Evolutionary conservation across 192 early-diverging fungal species (phyloP).

Genomic region (Backusella tarrabulga): DNA sequence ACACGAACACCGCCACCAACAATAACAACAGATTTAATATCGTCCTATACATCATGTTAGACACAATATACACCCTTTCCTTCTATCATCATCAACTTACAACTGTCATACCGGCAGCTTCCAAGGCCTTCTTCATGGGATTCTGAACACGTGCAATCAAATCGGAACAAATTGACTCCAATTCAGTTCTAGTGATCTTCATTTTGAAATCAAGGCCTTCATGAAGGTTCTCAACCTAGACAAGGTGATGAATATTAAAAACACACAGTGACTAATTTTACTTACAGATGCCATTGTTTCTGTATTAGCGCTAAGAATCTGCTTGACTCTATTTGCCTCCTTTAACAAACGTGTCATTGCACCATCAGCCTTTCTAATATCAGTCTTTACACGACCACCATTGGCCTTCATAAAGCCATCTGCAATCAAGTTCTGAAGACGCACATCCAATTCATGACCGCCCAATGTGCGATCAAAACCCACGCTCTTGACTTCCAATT

Average conservation of each 20-base stretch:
- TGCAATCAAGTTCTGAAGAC: constrained; percentile 78
- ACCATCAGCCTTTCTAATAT: constrained; percentile 64
- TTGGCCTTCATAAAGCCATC: constrained; percentile 64
- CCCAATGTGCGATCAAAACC: constrained; percentile 85
- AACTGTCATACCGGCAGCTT: constrained; percentile 61
- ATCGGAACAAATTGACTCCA: constrained; percentile 73
- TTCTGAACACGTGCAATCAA: constrained; percentile 64
- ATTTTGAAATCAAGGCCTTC: constrained; percentile 84
- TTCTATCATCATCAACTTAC: constrained; percentile 29
- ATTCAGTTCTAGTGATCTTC: constrained; percentile 70
- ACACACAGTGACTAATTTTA: neutral
- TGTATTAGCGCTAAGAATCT: constrained; percentile 92
- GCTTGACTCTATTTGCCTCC: constrained; percentile 95
- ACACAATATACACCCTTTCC: too few species aligned
- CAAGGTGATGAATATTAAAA: neutral
- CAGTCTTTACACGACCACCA: constrained; percentile 45
- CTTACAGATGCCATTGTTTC: constrained; percentile 79
- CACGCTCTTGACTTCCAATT: constrained; percentile 79
- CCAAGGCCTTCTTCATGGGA: constrained; percentile 75
- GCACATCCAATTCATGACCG: constrained; percentile 83
- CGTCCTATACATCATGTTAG: constrained; percentile 31
- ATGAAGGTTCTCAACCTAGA: constrained; percentile 80
- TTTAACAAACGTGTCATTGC: constrained; percentile 89
- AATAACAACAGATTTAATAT: constrained; percentile 87
- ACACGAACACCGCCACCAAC: constrained; percentile 92